Evolutionary conservation across 352 stramenopile genomes (phyloP), one percentile per base, ranked within the genome.

Genomic region (Hyaloperonospora brassicae): DNA sequence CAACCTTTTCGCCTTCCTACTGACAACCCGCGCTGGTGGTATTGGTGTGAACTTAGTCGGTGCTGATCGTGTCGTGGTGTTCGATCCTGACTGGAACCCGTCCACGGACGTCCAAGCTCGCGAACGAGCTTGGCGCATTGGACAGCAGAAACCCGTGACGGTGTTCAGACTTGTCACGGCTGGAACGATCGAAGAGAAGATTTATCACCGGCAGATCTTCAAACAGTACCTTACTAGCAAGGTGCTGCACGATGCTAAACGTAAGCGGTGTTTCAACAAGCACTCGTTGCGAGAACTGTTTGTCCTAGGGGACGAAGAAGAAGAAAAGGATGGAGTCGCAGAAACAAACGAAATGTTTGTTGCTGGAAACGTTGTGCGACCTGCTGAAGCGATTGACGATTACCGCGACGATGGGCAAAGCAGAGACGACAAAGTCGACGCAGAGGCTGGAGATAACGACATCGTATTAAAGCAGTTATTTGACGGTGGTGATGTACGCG

Each of bases 81-180:
- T 98, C 60, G 97, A 99, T 69, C 96, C 96, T n/a, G 95, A 98
- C 61, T 99, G 97, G 96, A 99, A 99, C 63, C 97, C 97, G 11
- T 95, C 87, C 40, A 98, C 87, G 1, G 95, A 98, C 56, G 66
- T 95, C 12, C 93, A 98, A 74, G 95, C 97, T n/a, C 73, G 95
- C 14, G 97, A 99, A 60, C 86, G 97, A n/a, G 91, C 95, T 31
- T 99, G 93, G 92, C 76, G 97, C 10, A 92, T 99, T 38, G 85
- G 85, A 0, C 85, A 95, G 57, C 85, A 74, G 14, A 91, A 90
- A 57, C 75, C 73, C 31, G 85, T 95, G n/a, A 93, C 83, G 6
- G 86, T 95, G 14, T 95, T 93, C 45, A 62, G 85, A 1, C 67
- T 99, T 0, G 97, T 99, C 51, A 98, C 89, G 35, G 90, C 84